Percentiles rank a stretch among this genome's conserved stretches.
These are phyloP conservation scores for Dioszegia hungarica DNA, from an alignment of 768 basidiomycete species.

Conservation along the genomic window DNA sequence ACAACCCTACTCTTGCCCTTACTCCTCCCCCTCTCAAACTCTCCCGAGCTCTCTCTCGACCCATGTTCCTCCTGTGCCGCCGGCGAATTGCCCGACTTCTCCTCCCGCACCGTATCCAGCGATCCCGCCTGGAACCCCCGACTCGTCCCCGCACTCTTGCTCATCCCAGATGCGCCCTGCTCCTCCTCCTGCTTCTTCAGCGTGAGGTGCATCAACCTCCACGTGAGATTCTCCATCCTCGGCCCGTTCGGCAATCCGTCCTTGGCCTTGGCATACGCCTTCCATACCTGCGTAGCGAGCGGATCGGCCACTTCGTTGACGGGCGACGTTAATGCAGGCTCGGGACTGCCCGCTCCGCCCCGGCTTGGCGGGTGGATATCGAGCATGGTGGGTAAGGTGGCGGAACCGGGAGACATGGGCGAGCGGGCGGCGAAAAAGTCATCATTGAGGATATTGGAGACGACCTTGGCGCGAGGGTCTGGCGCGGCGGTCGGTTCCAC, in stretches of 20 bases:
- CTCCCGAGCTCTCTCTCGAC: constrained; percentile 26
- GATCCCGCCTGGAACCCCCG: constrained; percentile 10
- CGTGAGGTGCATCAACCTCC: constrained; percentile 97
- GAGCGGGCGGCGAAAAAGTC: constrained; percentile 35
- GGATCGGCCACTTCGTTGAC: constrained; percentile 57
- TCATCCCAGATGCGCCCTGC: constrained; percentile 5
- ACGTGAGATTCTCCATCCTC: constrained; percentile 95
- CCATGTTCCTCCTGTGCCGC: background rate
- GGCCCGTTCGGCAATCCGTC: constrained; percentile 85
- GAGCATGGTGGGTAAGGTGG: constrained; percentile 7
- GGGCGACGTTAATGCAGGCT: background rate
- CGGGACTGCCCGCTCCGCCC: constrained; percentile 23
- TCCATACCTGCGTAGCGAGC: constrained; percentile 93
- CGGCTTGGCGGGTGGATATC: constrained; percentile 28
- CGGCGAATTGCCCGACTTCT: constrained; percentile 7
- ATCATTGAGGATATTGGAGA: constrained; percentile 42
- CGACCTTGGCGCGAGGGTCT: constrained; percentile 15
- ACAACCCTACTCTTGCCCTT: constrained; percentile 47
- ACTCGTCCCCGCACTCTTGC: constrained; percentile 18
- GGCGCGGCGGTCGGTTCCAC: background rate
- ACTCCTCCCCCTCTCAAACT: constrained; percentile 42
- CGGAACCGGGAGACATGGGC: constrained; percentile 2
- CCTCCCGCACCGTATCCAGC: constrained; percentile 11
- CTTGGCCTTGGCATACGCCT: constrained; percentile 86
- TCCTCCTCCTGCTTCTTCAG: constrained; percentile 61